These are phyloP conservation scores for Phytophthora tentaculata DNA, from an alignment of 352 stramenopile species.

Conservation along the genomic window DNA sequence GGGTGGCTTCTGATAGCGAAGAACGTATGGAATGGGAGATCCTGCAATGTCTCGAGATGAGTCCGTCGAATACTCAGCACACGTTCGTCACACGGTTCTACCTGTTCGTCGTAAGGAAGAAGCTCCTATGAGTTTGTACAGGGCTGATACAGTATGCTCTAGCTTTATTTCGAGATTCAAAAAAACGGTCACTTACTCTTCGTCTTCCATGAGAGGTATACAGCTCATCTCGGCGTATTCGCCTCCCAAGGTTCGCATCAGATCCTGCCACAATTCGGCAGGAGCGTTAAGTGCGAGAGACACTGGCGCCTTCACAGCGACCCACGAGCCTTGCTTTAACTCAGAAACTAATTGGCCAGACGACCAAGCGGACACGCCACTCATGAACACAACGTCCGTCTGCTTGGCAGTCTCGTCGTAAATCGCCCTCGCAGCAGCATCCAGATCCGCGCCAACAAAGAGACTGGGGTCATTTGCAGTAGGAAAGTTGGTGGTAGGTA, in stretches of 20 bases:
- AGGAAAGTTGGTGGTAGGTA: constrained; percentile 58
- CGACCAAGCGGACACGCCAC: constrained; percentile 75
- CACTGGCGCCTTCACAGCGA: constrained; percentile 76
- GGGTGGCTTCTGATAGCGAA: constrained; percentile 22
- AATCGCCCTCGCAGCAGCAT: constrained; percentile 61
- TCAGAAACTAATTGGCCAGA: constrained; percentile 74
- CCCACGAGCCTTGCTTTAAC: constrained; percentile 72
- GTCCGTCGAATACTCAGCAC: constrained; percentile 32
- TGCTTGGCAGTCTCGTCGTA: constrained; percentile 58
- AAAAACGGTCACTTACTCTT: constrained; percentile 32
- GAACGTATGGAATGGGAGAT: constrained; percentile 52
- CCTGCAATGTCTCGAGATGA: constrained; percentile 62
- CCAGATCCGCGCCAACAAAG: constrained; percentile 76
- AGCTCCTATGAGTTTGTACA: constrained; percentile 20
- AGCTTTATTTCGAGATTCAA: constrained; percentile 29
- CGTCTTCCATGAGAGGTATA: constrained; percentile 63
- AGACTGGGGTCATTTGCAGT: constrained; percentile 48
- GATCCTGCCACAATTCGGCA: constrained; percentile 68
- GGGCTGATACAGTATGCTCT: constrained; percentile 23
- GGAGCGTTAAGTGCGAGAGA: constrained; percentile 70
- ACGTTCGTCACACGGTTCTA: constrained; percentile 56
- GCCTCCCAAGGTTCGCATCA: constrained; percentile 70
- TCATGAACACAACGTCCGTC: constrained; percentile 81
- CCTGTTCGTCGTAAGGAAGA: constrained; percentile 60
- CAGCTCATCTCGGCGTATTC: constrained; percentile 79